Conservation (phyloP, 306 rosid genomes). For the Vicia villosa region DNA sequence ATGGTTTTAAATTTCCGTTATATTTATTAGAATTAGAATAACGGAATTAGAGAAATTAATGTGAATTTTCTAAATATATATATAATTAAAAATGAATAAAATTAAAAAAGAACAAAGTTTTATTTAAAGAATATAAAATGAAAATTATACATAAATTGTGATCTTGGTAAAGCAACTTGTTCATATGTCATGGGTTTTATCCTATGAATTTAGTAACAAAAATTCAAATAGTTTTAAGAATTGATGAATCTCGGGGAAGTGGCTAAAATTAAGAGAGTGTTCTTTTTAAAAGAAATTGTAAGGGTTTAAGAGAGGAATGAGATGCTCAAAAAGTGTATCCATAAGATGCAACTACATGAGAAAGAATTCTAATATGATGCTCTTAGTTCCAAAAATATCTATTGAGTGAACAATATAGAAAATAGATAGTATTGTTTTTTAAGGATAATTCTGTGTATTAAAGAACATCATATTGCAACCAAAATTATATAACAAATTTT, state of each 20-base stretch:
- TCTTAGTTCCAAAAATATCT: neutral
- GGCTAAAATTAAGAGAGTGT: neutral
- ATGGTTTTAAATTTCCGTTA: neutral
- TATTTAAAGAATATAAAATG: neutral
- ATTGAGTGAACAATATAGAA: neutral
- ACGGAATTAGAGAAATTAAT: neutral
- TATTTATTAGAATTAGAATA: neutral
- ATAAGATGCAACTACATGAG: no score
- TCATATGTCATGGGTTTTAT: neutral
- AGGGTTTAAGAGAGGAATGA: neutral
- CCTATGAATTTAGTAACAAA: neutral
- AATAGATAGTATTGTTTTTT: neutral
- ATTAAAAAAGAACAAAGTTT: neutral
- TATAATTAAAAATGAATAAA: neutral
- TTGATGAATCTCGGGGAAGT: neutral
- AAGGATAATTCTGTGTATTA: neutral
- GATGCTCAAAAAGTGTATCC: no score
- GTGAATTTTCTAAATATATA: neutral
- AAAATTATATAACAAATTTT: neutral
- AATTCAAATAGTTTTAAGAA: neutral
- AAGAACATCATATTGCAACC: neutral
- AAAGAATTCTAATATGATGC: neutral
- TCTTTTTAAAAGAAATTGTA: neutral
- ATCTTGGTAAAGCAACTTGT: neutral
- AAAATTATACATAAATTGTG: neutral